Conservation (phyloP, 768 basidiomycete genomes). For the Paxillus involutus region DNA sequence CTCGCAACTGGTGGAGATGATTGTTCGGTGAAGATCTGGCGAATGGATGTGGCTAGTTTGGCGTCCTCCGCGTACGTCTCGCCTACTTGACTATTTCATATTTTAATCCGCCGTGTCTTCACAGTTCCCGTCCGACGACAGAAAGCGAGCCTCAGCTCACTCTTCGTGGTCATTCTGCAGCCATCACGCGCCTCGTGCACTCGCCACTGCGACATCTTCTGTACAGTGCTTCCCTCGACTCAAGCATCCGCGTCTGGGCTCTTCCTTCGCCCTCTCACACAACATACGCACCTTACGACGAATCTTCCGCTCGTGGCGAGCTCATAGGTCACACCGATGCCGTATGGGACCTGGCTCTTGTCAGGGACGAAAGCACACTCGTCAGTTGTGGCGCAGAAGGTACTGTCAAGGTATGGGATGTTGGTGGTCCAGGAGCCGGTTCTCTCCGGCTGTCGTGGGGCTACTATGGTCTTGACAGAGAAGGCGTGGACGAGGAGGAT, state of each 20-base stretch:
- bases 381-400: conserved; percentile 93
- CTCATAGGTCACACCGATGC: conserved; percentile 94
- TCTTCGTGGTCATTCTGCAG: conserved; percentile 88
- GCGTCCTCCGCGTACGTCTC: conserved; percentile 73
- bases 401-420: conserved; percentile 91
- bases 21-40: conserved; percentile 94
- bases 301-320: conserved; percentile 70
- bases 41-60: conserved; percentile 74
- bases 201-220: conserved; percentile 74
- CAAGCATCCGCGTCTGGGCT: conserved; percentile 90
- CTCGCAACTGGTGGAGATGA: conserved; percentile 96
- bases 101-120: conserved; percentile 6
- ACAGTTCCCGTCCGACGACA: conserved; percentile 66
- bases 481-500: conserved; percentile 34
- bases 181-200: conserved; percentile 84
- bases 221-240: conserved; percentile 92
- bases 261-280: conserved; percentile 75
- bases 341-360: conserved; percentile 91
- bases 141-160: conserved; percentile 95
- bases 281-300: conserved; percentile 90
- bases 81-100: conserved; percentile 5
- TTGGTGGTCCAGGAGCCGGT: conserved; percentile 59
- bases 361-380: conserved; percentile 79
- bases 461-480: conserved; percentile 63
- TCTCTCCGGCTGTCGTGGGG: conserved; percentile 78